These are phyloP conservation scores for Astrothelium subdiscretum DNA, from an alignment of 495 filamentous ascomycete genomes.

Conservation along the genomic window DNA sequence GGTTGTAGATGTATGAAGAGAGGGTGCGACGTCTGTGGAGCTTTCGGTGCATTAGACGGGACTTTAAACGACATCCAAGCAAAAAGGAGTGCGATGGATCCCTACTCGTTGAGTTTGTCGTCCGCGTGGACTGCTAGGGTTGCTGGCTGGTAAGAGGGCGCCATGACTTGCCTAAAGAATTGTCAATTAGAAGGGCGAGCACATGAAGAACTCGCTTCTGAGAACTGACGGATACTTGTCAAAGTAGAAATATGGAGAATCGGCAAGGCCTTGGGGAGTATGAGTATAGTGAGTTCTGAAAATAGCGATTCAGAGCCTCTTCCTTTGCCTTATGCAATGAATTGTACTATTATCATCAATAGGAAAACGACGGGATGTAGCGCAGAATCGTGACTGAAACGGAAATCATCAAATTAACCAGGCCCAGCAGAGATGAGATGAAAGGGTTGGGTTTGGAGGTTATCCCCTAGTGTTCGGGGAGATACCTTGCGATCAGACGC, in stretches of 20 bases:
- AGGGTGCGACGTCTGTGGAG: conserved; percentile 66
- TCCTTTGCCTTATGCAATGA: too few species aligned
- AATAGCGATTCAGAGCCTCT: too few species aligned
- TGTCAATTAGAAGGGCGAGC: background rate
- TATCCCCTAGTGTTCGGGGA: too few species aligned
- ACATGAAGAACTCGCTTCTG: background rate
- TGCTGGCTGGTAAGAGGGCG: conserved; percentile 32
- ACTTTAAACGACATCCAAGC: background rate
- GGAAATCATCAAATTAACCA: too few species aligned
- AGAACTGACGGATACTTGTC: background rate
- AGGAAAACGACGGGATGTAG: too few species aligned
- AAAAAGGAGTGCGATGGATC: background rate
- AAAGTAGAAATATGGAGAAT: background rate
- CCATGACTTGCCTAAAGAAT: background rate
- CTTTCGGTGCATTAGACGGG: conserved; percentile 9
- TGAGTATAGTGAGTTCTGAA: too few species aligned
- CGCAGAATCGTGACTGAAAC: too few species aligned
- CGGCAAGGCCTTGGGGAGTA: too few species aligned
- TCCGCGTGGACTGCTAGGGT: conserved; percentile 82
- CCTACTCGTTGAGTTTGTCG: conserved; percentile 49
- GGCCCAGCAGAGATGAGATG: too few species aligned
- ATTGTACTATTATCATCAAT: too few species aligned
- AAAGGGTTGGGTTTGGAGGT: too few species aligned
- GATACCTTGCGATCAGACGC: too few species aligned
- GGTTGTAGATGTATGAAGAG: conserved; percentile 78